Percentiles rank a stretch among this genome's conserved stretches.
Evolutionary conservation across 345 rosid genomes (phyloP).

Genomic region (Citrus hindsii): DNA sequence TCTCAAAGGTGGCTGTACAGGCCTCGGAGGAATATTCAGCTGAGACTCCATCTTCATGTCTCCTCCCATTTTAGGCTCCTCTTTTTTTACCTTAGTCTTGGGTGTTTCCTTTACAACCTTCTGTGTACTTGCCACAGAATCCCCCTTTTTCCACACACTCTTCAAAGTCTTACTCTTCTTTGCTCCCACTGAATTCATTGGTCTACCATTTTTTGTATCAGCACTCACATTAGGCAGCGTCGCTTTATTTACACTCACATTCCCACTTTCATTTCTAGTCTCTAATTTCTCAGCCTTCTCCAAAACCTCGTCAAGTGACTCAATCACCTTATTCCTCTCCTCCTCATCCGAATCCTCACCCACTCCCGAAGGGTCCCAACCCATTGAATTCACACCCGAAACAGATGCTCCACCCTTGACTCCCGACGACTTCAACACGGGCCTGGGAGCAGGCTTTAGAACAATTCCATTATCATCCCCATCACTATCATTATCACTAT

Average conservation of each 20-base stretch:
- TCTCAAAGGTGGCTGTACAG: conserved; percentile 55
- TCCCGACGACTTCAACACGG: conserved; percentile 51
- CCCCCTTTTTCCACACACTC: conserved; percentile 98
- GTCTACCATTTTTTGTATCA: conserved; percentile 28
- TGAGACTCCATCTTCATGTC: conserved; percentile 35
- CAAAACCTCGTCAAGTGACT: conserved; percentile 85
- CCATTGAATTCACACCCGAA: conserved; percentile 36
- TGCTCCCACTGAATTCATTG: conserved; percentile 26
- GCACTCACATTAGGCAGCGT: conserved; percentile 25
- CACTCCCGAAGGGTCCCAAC: conserved; percentile 20
- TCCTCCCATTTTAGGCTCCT: conserved; percentile 23
- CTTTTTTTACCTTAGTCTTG: conserved; percentile 29
- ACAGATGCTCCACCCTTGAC: conserved; percentile 27
- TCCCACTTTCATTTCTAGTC: conserved; percentile 35
- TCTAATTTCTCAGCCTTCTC: conserved; percentile 87
- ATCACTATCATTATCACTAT: conserved; percentile 17
- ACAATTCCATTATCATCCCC: conserved; percentile 49
- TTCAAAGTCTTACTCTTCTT: conserved; percentile 61
- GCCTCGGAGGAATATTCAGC: conserved; percentile 31
- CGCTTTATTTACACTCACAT: conserved; percentile 28
- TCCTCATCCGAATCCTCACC: conserved; percentile 26
- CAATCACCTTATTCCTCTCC: conserved; percentile 69
- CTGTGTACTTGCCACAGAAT: conserved; percentile 52
- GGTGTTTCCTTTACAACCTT: conserved; percentile 64
- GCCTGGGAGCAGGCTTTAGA: conserved; percentile 82